A percentile compares a stretch with the other conserved stretches of the same genome.
phyloP scores from a whole-genome alignment of 2,329 filamentous ascomycete species.

The Berkeleyomyces rouxiae region DNA sequence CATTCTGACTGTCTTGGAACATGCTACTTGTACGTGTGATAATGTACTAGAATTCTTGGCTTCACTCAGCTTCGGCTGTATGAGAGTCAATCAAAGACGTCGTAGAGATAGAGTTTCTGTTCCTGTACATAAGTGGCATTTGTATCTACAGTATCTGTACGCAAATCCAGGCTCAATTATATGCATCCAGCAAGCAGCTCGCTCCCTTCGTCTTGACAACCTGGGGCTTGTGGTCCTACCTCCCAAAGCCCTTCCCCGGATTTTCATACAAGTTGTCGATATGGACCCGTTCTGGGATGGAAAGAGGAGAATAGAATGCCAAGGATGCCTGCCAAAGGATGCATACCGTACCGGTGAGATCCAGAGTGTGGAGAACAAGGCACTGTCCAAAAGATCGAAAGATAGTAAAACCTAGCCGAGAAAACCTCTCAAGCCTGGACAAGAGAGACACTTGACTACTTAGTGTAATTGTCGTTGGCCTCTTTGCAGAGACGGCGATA shows the following conservation, averaged over 20 bases:
- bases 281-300: background rate
- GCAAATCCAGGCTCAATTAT: background rate
- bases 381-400: background rate
- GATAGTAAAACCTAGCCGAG: background rate
- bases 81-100: background rate
- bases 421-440: background rate
- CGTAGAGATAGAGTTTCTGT: constrained; percentile 2
- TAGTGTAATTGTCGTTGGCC: background rate
- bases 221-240: background rate
- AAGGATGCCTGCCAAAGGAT: background rate
- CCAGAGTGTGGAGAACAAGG: background rate
- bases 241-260: constrained; percentile 1
- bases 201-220: background rate
- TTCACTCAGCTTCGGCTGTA: too few species aligned
- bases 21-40: too few species aligned
- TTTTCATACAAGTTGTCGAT: background rate
- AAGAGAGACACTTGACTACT: background rate
- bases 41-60: too few species aligned
- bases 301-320: background rate
- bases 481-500: background rate
- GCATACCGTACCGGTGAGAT: too few species aligned
- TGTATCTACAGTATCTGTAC: background rate
- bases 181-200: background rate
- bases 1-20: too few species aligned
- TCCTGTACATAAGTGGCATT: background rate